Percentiles rank a stretch among this genome's conserved stretches.
phyloP scores from a whole-genome alignment of 139 green algal genomes.

The Chlorella sp. region DNA sequence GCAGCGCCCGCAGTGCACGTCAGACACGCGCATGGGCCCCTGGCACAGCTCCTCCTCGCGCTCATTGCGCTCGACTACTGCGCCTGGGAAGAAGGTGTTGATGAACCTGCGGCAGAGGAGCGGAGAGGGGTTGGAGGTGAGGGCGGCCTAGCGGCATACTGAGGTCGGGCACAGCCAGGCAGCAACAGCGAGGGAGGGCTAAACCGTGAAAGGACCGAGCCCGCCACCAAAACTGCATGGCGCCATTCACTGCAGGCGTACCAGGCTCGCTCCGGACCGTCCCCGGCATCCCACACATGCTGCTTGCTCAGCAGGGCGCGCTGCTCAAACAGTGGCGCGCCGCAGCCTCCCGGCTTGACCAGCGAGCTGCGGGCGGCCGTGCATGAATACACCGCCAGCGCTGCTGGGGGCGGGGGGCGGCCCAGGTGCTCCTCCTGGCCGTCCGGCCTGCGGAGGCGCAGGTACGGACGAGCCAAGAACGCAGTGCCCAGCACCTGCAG shows the following conservation, averaged over 20 bases:
- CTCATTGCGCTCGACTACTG: constrained; percentile 11
- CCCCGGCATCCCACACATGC: constrained; percentile 28
- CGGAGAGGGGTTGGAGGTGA: too few relatives aligned
- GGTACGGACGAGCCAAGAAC: not conserved
- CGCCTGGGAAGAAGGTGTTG: not conserved
- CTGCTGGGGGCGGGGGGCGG: not conserved
- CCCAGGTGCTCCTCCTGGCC: constrained; percentile 7
- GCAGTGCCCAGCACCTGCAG: constrained; percentile 1
- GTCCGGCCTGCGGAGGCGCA: not conserved
- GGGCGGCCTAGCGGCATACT: too few relatives aligned
- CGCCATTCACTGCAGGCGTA: too few relatives aligned
- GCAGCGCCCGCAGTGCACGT: constrained; percentile 20
- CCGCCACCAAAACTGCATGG: too few relatives aligned
- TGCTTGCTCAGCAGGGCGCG: constrained; percentile 15
- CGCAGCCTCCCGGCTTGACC: not conserved
- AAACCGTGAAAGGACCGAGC: too few relatives aligned
- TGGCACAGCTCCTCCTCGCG: constrained; percentile 27
- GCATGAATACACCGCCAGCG: not conserved
- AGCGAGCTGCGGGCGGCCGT: not conserved
- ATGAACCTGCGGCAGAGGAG: not conserved
- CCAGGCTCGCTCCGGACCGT: constrained; percentile 5
- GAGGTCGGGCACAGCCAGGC: too few relatives aligned
- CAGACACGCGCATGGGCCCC: constrained; percentile 20
- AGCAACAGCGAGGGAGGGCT: too few relatives aligned
- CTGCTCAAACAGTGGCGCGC: not conserved